Conservation (phyloP, 176 grass and related monocot species). For the Tuctoria greenei region DNA sequence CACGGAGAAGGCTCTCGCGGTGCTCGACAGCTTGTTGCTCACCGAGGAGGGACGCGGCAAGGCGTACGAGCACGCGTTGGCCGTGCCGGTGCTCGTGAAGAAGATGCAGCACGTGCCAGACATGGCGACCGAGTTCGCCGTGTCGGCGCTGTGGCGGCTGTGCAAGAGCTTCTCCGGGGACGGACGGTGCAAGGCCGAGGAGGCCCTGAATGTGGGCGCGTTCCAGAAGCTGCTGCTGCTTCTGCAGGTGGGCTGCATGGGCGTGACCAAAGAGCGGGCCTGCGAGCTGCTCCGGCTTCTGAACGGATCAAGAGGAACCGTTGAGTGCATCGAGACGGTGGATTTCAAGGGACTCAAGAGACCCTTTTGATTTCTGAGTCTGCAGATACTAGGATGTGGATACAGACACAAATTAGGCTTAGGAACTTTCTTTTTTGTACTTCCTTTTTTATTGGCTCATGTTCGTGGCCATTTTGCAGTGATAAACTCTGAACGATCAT, state of each 20-base stretch:
- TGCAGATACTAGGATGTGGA: constrained; percentile 27
- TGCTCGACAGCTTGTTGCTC: constrained; percentile 46
- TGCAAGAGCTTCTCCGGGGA: constrained; percentile 47
- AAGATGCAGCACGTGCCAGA: constrained; percentile 70
- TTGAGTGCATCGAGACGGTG: constrained; percentile 59
- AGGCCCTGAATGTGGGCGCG: constrained; percentile 56
- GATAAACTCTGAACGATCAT: neutral
- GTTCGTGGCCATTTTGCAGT: neutral
- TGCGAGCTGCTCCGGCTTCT: constrained; percentile 74
- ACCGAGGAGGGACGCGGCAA: constrained; percentile 38
- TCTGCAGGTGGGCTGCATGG: constrained; percentile 64
- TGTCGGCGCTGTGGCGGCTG: constrained; percentile 74
- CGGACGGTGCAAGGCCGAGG: constrained; percentile 42
- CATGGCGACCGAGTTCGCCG: constrained; percentile 73
- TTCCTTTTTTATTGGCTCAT: neutral
- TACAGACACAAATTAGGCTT: constrained; percentile 36
- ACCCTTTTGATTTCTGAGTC: constrained; percentile 39
- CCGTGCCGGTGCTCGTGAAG: constrained; percentile 69
- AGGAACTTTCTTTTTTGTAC: neutral
- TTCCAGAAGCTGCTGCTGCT: constrained; percentile 86
- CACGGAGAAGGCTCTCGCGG: constrained; percentile 79
- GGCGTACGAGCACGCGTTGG: constrained; percentile 48
- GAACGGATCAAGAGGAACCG: constrained; percentile 40
- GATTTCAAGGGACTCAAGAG: constrained; percentile 83
- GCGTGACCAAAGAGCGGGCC: constrained; percentile 57